Evolutionary conservation across 768 basidiomycete genomes (phyloP), one percentile per base, ranked within the genome.

Genomic region (Hypholoma sublateritium): DNA sequence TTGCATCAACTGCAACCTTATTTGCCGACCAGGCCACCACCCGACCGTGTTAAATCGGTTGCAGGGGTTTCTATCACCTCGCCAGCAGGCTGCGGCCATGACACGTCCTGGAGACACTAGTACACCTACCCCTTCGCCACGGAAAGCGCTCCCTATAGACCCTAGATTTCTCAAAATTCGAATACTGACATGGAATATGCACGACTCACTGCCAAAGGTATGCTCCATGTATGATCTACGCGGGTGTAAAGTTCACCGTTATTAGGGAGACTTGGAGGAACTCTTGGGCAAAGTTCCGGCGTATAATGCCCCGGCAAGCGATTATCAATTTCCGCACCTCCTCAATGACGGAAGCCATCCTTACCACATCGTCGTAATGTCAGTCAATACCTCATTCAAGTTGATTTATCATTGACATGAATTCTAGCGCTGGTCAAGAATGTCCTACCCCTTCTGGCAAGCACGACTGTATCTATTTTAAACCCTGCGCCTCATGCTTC

Each of bases 121-220:
- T 36, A 53, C 34, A 53, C 34, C 49, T 61, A 69, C 24, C 37
- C 64, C 63, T 39, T 63, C 56, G n/a, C 62, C 52, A 25, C 58
- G 64, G 19, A 42, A 22, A 6, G 14, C 61, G 51, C 11, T 51
- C 32, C 17, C 58, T 36, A 59, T 66, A 11, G 58, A 69, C 4
- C 70, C 71, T 1, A 78, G 75, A 60, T 80, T 78, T 66, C 73
- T 91, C 44, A 92, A 91, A 65, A 72, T 90, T 37, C 74, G 85
- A 42, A 82, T 91, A 46, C 50, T 91, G 34, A 88, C 87, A 36
- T 93, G 90, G 90, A 93, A 92, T 61, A 93, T 93, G 90, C 87
- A 92, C 60, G 89, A 91, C 60, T 86, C 86, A 0, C 65, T 91
- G 5, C 90, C 90, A 28, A 91, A 89, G 80, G 89, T 85, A 25